These are phyloP conservation scores for Protomyces pachydermus DNA, from an alignment of 1,139 yeast genomes.

Conservation along the genomic window DNA sequence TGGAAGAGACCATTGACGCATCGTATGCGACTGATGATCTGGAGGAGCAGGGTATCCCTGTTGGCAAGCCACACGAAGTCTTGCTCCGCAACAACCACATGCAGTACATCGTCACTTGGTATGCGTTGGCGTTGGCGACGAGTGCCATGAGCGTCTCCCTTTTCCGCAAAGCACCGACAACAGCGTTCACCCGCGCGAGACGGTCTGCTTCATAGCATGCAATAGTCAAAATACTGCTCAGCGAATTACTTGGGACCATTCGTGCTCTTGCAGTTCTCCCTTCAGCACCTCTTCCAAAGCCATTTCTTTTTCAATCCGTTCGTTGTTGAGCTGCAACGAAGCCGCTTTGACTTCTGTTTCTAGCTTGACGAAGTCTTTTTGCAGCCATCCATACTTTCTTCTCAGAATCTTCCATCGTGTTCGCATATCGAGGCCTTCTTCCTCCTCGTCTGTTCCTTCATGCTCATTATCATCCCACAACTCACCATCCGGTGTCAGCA, in stretches of 20 bases:
- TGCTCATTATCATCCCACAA: slow-evolving; percentile 29
- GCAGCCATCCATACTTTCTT: slow-evolving; percentile 46
- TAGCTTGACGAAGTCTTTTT: slow-evolving; percentile 49
- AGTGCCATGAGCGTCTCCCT: neutral
- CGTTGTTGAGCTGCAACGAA: slow-evolving; percentile 43
- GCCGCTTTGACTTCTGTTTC: slow-evolving; percentile 44
- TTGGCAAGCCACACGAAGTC: slow-evolving; percentile 74
- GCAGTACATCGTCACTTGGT: slow-evolving; percentile 93
- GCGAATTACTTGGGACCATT: neutral
- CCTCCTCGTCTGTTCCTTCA: slow-evolving; percentile 31
- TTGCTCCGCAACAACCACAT: slow-evolving; percentile 83
- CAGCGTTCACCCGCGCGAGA: neutral
- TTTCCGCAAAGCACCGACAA: neutral
- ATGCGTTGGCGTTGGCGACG: neutral
- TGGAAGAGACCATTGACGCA: slow-evolving; percentile 55
- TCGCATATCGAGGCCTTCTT: slow-evolving; percentile 36
- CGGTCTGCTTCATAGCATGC: neutral
- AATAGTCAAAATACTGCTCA: neutral
- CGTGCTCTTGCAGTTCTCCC: slow-evolving; percentile 34
- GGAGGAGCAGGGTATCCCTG: slow-evolving; percentile 69
- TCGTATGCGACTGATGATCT: slow-evolving; percentile 29
- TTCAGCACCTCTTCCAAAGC: slow-evolving; percentile 51
- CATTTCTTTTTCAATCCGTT: slow-evolving; percentile 57
- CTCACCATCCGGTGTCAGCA: slow-evolving; percentile 1
- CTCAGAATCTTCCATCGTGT: slow-evolving; percentile 37